phyloP scores from a whole-genome alignment of 2,329 filamentous ascomycete genomes.

The Cytospora mali region DNA sequence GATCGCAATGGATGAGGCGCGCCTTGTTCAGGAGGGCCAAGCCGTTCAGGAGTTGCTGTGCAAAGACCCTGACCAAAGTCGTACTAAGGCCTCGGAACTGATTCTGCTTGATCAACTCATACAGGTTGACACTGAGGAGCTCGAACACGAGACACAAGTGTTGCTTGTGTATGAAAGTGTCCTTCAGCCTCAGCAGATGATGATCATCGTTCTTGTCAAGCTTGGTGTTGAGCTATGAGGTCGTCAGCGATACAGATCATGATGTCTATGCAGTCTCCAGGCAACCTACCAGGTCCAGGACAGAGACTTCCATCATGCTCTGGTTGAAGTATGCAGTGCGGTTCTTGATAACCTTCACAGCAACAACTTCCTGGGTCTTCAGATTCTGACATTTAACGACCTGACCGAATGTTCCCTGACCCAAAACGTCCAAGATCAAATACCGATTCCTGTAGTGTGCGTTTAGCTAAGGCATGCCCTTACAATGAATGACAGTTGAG shows the following conservation, averaged over 20 bases:
- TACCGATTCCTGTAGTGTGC: conserved; percentile 74
- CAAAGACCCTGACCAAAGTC: conserved; percentile 94
- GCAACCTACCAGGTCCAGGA: conserved; percentile 79
- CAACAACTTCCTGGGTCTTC: conserved; percentile 97
- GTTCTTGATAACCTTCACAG: conserved; percentile 99
- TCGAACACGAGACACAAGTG: conserved; percentile 97
- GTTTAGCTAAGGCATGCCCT: conserved; percentile 15
- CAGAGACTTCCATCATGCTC: conserved; percentile 99
- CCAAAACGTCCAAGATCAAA: conserved; percentile 92
- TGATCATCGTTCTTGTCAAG: conserved; percentile 99
- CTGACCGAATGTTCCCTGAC: conserved; percentile 96
- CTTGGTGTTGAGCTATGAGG: conserved; percentile 82
- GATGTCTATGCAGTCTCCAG: conserved; percentile 1
- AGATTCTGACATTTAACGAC: conserved; percentile 99
- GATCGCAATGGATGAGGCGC: conserved; percentile 93
- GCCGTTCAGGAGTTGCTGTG: conserved; percentile 92
- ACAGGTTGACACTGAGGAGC: conserved; percentile 93
- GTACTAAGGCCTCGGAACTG: conserved; percentile 97
- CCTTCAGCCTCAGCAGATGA: conserved; percentile 89
- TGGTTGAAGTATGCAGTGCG: conserved; percentile 99
- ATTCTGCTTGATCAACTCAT: conserved; percentile 99
- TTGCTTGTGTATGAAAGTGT: conserved; percentile 97
- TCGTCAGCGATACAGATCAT: conserved; percentile 14
- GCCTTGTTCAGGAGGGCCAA: conserved; percentile 93
- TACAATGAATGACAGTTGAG: neutral